Conservation (phyloP, 179 eudicot genomes). For the Actinidia arguta region DNA sequence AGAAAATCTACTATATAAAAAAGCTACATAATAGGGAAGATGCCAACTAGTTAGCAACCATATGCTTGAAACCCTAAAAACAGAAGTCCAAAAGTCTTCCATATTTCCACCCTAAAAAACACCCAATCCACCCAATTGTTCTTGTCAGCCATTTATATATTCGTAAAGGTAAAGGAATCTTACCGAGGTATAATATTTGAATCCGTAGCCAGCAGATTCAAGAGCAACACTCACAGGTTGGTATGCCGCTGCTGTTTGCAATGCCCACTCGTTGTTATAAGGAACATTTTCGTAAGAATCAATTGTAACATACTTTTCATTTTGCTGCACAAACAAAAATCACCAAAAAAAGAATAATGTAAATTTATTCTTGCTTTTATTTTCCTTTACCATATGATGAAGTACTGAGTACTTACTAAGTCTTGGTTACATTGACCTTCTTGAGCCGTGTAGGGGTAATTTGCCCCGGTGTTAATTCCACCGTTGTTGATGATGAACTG, state of each 20-base stretch:
- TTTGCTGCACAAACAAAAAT: slow-evolving; percentile 31
- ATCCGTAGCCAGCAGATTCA: slow-evolving; percentile 44
- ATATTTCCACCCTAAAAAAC: no score
- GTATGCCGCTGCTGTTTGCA: slow-evolving; percentile 42
- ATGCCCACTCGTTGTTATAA: slow-evolving; percentile 32
- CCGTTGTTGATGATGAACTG: slow-evolving; percentile 50
- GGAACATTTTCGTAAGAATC: slow-evolving; percentile 55
- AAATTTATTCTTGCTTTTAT: no score
- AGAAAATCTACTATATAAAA: no score
- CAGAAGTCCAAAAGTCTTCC: no score
- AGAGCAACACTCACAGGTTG: slow-evolving; percentile 49
- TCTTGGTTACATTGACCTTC: slow-evolving; percentile 39
- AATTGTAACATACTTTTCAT: slow-evolving; percentile 47
- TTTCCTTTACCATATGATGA: not conserved
- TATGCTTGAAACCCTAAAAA: no score
- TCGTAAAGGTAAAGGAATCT: not conserved
- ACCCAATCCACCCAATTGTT: no score
- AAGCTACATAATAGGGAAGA: no score
- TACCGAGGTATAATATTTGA: slow-evolving; percentile 48
- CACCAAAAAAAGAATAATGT: not conserved
- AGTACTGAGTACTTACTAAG: slow-evolving; percentile 33
- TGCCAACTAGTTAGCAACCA: no score
- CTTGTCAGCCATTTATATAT: no score
- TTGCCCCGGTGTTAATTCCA: slow-evolving; percentile 42
- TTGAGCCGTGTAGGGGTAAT: slow-evolving; percentile 42